phyloP scores from a whole-genome alignment of 164 flowering plant genomes.

The Malania oleifera region DNA sequence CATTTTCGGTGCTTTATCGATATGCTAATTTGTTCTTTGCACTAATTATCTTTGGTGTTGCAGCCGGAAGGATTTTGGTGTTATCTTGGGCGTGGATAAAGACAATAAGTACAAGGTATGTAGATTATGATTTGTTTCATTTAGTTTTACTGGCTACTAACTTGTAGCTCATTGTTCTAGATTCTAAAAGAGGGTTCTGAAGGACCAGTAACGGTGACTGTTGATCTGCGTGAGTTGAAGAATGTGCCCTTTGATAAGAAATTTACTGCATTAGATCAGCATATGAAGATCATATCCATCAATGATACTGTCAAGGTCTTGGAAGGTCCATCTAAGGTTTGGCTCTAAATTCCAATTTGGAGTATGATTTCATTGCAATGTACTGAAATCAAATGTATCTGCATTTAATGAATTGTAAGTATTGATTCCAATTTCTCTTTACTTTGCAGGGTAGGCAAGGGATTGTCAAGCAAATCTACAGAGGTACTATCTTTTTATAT shows the following conservation, averaged over 20 bases:
- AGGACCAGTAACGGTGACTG: conserved; percentile 41
- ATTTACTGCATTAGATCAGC: conserved; percentile 61
- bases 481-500: conserved; percentile 59
- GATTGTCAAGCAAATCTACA: conserved; percentile 61
- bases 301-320: conserved; percentile 60
- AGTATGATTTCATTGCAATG: background rate
- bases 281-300: conserved; percentile 44
- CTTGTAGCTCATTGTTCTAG: conserved; percentile 28
- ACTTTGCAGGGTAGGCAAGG: conserved; percentile 75
- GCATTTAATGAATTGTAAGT: background rate
- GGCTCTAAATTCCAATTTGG: conserved; percentile 1
- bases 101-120: conserved; percentile 64
- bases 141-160: conserved; percentile 7
- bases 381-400: background rate
- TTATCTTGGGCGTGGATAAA: conserved; percentile 63
- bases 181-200: conserved; percentile 59
- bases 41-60: conserved; percentile 12
- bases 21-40: background rate
- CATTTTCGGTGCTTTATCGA: background rate
- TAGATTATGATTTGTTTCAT: background rate
- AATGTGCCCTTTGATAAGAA: conserved; percentile 44
- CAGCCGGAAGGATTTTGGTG: conserved; percentile 80
- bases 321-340: conserved; percentile 81
- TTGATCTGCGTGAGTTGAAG: conserved; percentile 42
- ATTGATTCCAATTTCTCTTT: background rate